Percentiles rank a stretch among this genome's conserved stretches.
Evolutionary conservation across 129 eudicot species (phyloP).

Genomic region (Heracleum sosnowskyi): DNA sequence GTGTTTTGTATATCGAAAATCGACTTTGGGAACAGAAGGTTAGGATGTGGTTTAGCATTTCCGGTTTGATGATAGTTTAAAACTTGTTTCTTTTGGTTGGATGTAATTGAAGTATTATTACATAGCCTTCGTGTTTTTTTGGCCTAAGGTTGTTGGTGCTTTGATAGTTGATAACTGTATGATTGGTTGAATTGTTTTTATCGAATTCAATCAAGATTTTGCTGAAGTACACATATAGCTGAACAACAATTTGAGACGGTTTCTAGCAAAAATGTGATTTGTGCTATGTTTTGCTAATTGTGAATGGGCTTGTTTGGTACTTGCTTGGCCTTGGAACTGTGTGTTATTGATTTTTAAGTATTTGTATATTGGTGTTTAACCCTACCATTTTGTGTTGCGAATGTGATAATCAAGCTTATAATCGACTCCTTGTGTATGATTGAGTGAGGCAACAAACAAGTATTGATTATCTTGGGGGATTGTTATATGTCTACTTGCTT

Average conservation of each 20-base stretch:
- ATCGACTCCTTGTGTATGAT: neutral
- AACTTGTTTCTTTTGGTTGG: neutral
- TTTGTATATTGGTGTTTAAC: neutral
- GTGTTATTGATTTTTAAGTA: neutral
- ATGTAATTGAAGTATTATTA: neutral
- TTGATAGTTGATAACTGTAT: neutral
- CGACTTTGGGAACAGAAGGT: neutral
- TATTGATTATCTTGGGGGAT: neutral
- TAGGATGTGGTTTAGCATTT: neutral
- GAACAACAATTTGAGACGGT: neutral
- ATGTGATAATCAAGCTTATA: neutral
- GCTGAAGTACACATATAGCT: neutral
- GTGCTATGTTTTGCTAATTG: neutral
- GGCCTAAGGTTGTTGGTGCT: neutral
- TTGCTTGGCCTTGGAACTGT: neutral
- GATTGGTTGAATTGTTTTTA: neutral
- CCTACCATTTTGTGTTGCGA: neutral
- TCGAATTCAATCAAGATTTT: neutral
- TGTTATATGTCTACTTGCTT: neutral
- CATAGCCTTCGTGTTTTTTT: neutral
- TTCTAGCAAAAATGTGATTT: neutral
- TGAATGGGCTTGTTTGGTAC: neutral
- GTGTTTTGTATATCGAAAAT: constrained; percentile 8
- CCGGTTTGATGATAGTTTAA: neutral
- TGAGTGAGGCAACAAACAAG: neutral